Conservation (phyloP, 2,329 filamentous ascomycete species). For the Helminthosporium solani region DNA sequence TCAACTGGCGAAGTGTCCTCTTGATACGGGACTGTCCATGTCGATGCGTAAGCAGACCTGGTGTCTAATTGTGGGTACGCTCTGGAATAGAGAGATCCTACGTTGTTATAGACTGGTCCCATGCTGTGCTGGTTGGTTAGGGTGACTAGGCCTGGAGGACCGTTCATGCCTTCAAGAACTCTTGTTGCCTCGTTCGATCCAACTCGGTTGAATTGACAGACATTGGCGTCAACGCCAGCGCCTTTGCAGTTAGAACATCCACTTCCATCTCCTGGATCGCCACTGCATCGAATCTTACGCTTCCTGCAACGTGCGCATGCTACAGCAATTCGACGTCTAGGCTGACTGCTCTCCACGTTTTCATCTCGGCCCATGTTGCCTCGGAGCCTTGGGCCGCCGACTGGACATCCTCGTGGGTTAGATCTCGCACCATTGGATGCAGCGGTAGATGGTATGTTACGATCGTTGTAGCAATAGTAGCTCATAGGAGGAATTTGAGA, state of each 20-base stretch:
- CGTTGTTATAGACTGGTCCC: constrained; percentile 22
- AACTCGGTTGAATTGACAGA: constrained; percentile 77
- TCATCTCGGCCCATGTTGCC: constrained; percentile 18
- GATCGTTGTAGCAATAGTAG: constrained; percentile 28
- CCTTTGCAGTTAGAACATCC: constrained; percentile 82
- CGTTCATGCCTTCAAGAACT: constrained; percentile 24
- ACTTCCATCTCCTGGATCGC: constrained; percentile 72
- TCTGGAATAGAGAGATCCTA: constrained; percentile 16
- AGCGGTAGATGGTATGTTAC: constrained; percentile 20
- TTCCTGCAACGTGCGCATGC: constrained; percentile 81
- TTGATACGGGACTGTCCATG: constrained; percentile 27
- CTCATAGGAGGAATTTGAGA: constrained; percentile 3
- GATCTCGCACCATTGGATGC: constrained; percentile 19
- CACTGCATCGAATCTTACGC: constrained; percentile 92
- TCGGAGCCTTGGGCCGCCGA: constrained; percentile 14
- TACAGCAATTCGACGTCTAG: constrained; percentile 53
- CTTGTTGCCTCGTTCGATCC: constrained; percentile 32
- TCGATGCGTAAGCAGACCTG: constrained; percentile 18
- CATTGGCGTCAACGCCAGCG: constrained; percentile 61
- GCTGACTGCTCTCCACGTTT: constrained; percentile 36
- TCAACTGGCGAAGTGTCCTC: constrained; percentile 35
- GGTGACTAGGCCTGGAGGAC: too few species aligned
- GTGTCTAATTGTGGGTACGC: constrained; percentile 21
- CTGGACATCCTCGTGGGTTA: constrained; percentile 26
- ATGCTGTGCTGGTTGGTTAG: constrained; percentile 22